Conservation (phyloP, 768 basidiomycete species). For the Amylocystis lapponica region DNA sequence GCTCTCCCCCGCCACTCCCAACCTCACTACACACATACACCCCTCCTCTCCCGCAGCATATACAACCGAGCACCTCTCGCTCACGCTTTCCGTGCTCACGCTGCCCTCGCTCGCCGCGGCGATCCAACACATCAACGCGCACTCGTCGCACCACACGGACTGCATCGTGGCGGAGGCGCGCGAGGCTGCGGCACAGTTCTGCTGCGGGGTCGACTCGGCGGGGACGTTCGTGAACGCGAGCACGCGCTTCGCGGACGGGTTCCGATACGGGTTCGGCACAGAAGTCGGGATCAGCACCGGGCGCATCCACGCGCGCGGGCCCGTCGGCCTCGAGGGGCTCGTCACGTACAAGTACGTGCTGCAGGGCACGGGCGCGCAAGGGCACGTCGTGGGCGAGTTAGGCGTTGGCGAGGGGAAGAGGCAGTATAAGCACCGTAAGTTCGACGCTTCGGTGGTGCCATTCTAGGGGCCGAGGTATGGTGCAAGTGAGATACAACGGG, state of each 20-base stretch:
- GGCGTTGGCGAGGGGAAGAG: conserved; percentile 65
- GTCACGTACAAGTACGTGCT: conserved; percentile 97
- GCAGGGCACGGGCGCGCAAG: conserved; percentile 62
- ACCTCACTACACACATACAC: conserved; percentile 42
- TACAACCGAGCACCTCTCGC: conserved; percentile 81
- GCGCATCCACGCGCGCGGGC: conserved; percentile 92
- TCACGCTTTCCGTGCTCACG: conserved; percentile 75
- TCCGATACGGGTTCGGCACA: conserved; percentile 94
- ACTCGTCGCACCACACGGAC: conserved; percentile 96
- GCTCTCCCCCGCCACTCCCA: conserved; percentile 22
- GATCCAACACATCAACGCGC: conserved; percentile 84
- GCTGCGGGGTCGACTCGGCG: conserved; percentile 84
- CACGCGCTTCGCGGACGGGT: conserved; percentile 95
- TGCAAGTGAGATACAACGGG: not conserved
- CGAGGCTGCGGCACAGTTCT: conserved; percentile 62
- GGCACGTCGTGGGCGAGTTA: conserved; percentile 87
- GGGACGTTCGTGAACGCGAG: conserved; percentile 94
- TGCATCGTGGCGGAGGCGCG: conserved; percentile 82
- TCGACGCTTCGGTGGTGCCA: conserved; percentile 40
- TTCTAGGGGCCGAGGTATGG: conserved; percentile 29
- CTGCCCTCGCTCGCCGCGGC: conserved; percentile 70
- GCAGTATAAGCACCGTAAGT: conserved; percentile 59
- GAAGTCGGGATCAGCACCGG: conserved; percentile 98
- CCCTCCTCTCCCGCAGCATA: conserved; percentile 62
- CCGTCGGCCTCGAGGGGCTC: conserved; percentile 89